phyloP scores from a whole-genome alignment of 768 basidiomycete species.

The Neoboletus brunneissimus region DNA sequence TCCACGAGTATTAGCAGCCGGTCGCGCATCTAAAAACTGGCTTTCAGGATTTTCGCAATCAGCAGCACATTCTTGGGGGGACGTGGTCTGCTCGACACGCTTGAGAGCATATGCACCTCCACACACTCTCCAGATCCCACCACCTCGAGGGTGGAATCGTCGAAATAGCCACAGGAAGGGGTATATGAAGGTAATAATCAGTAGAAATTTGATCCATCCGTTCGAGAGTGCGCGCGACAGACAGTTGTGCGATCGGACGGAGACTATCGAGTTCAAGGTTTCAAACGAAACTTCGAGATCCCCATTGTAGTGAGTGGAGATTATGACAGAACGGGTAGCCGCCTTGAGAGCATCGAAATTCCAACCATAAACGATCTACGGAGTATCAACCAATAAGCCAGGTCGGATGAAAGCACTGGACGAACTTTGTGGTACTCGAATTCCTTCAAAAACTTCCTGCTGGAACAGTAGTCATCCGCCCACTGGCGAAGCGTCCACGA shows the following conservation, averaged over 20 bases:
- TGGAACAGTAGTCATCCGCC: slow-evolving; percentile 81
- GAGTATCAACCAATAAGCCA: slow-evolving; percentile 24
- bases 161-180: slow-evolving; percentile 82
- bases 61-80: slow-evolving; percentile 1
- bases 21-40: slow-evolving; percentile 3
- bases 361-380: slow-evolving; percentile 60
- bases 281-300: slow-evolving; percentile 47
- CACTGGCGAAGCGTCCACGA: slow-evolving; percentile 68
- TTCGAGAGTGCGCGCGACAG: slow-evolving; percentile 68
- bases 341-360: slow-evolving; percentile 40
- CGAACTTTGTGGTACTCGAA: slow-evolving; percentile 69
- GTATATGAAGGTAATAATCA: slow-evolving; percentile 67
- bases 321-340: slow-evolving; percentile 38
- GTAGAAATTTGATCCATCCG: slow-evolving; percentile 66
- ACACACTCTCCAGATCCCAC: slow-evolving; percentile 73
- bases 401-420: neutral
- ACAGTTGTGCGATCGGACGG: slow-evolving; percentile 63
- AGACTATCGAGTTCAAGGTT: slow-evolving; percentile 46
- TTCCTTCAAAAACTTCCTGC: slow-evolving; percentile 70
- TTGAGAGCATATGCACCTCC: slow-evolving; percentile 77
- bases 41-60: slow-evolving; percentile 4
- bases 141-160: slow-evolving; percentile 62
- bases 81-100: slow-evolving; percentile 28
- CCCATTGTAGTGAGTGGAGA: slow-evolving; percentile 40
- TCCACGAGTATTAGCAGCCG: neutral